Evolutionary conservation across 2,329 filamentous ascomycete species (phyloP), one percentile per base, ranked within the genome.

Genomic region (Curvularia lunata): DNA sequence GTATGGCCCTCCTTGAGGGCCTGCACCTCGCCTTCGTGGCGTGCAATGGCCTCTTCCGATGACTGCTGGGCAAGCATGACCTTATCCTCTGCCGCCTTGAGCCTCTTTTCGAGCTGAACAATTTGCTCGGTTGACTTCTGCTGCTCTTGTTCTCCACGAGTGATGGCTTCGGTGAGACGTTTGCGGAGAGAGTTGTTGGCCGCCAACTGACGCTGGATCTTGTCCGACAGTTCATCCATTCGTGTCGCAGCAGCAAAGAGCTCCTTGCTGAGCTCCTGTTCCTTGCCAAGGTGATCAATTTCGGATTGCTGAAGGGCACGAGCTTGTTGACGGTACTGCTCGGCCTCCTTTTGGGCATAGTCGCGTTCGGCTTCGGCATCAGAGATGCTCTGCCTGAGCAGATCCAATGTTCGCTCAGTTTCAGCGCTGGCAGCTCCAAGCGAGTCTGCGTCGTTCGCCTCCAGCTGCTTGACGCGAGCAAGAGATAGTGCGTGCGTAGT

Each of bases 21-120:
- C 18, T 85, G 81, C 37, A 97, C 85, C 77, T 97, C 92, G 37
- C 95, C 91, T 75, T 98, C 95, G 71, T 97, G 92, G 48, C 87
- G 88, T 42, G 86, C 81, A 56, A 98, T 86, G 38, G 88, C 88
- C 48, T 94, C 92, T 74, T 99, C 95, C 0, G 92, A 94, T 19
- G 90, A 86, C 55, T 91, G 88, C 76, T 98, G 94, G 1, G 94
- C 92, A 19, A 86, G 80, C 52, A 96, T 83, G 21, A 99, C 85
- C 67, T 89, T 86, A 60, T 98, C 93, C 74, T 98, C 95, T 49
- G 97, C 86, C 16, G 81, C 79, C 68, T 90, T 91, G 55, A 99
- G 88, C 56, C 88, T 89, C 61, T 85, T 85, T 75, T 98, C 93
- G 74, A 98, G 86, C 53, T 88, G 84, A 55, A 91, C 91, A 74